Conservation (phyloP, 2,329 filamentous ascomycete species). For the Chaetothyriales sp. region DNA sequence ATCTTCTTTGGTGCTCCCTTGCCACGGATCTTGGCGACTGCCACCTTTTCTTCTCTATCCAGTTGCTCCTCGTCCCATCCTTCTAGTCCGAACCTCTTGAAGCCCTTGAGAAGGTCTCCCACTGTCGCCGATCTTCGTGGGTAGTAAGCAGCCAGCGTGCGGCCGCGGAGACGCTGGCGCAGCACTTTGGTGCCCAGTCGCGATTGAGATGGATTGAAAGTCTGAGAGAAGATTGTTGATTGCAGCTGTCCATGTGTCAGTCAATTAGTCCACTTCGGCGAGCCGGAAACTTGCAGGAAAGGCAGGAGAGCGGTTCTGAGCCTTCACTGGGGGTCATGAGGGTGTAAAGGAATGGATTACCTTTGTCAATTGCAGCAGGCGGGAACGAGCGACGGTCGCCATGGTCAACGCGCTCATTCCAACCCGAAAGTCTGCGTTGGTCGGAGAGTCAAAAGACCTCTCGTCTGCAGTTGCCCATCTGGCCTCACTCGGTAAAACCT, state of each 20-base stretch:
- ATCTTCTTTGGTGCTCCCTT: conserved; percentile 89
- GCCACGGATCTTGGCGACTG: conserved; percentile 54
- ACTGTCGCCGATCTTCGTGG: conserved; percentile 59
- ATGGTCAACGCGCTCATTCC: not conserved
- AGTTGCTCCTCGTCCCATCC: conserved; percentile 63
- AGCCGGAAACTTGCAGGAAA: not conserved
- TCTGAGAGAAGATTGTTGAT: conserved; percentile 82
- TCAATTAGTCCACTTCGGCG: conserved; percentile 13
- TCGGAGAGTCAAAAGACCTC: not conserved
- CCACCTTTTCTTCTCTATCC: conserved; percentile 60
- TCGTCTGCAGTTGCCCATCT: not conserved
- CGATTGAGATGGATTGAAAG: conserved; percentile 69
- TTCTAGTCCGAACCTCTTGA: conserved; percentile 47
- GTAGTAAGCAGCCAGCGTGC: conserved; percentile 73
- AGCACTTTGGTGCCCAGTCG: conserved; percentile 86
- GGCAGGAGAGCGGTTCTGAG: not conserved
- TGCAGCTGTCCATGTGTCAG: conserved; percentile 44
- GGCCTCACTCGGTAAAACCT: not conserved
- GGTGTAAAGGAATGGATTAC: not conserved
- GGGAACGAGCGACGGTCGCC: not conserved
- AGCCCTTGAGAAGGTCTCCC: conserved; percentile 55
- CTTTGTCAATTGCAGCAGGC: conserved; percentile 2
- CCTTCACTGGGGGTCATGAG: too few relatives aligned
- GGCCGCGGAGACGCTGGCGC: conserved; percentile 74
- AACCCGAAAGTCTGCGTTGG: not conserved